Evolutionary conservation across 1,284 basidiomycete genomes (phyloP), one percentile per base, ranked within the genome.

Genomic region (Malassezia japonica): DNA sequence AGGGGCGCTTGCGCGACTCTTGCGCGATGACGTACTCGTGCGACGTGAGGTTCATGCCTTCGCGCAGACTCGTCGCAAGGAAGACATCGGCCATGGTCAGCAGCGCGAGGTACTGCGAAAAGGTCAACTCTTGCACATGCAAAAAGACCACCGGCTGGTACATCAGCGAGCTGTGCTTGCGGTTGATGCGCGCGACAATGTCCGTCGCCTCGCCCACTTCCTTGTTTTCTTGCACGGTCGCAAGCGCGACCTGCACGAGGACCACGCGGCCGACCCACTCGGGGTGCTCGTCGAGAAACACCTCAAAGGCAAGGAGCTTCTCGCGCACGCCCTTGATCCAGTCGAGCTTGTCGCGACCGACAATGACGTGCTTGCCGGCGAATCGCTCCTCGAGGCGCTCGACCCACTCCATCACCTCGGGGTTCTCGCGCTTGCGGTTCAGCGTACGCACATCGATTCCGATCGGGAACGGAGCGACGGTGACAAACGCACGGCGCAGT

Each of bases 81-180:
- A 90, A 90, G n/a, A 83, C 85, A 72, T 90, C 87, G 1, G 85
- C 87, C 5, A 85, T 82, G 3, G 79, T 86, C 39, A 89, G 76
- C 29, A 89, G 76, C 8, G 85, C 87, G 13, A 89, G 78, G 70
- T 90, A 90, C 67, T 89, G 86, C 58, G 79, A 81, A 71, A 89
- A 89, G 3, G 84, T 88, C 54, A 90, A 77, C 63, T 89, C 87
- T 62, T 86, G 83, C 0, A 85, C 87, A 66, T 88, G 87, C 43
- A 90, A 73, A 75, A 90, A 88, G 16, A 90, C 84, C 43, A 89
- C 80, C 4, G 87, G 87, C 70, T 87, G 85, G 70, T 88, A 90
- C 0, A 86, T 87, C 52, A 89, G 76, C 1, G 83, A 83, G 16
- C 83, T 84, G 76, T 85, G 88, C 12, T 81, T 79, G 16, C 84